A percentile compares a stretch with the other conserved stretches of the same genome.
phyloP scores from a whole-genome alignment of 2,329 filamentous ascomycete genomes.

The Phyllosticta citrichinensis region DNA sequence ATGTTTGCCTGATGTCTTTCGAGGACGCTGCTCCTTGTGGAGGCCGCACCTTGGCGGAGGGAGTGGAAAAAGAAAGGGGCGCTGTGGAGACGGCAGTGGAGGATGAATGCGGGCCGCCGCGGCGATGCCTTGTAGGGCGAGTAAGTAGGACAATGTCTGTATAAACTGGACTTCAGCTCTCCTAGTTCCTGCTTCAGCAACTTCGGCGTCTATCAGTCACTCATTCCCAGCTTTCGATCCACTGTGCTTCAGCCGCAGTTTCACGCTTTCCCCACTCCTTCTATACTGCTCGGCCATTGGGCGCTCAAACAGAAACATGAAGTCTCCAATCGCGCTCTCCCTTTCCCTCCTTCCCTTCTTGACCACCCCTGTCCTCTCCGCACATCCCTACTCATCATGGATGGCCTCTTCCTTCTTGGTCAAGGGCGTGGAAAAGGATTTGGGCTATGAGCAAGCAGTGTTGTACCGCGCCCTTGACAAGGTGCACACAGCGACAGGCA shows the following conservation, averaged over 20 bases:
- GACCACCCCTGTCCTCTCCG: neutral
- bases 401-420: conserved; percentile 41
- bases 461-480: conserved; percentile 40
- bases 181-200: neutral
- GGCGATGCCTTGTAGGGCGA: neutral
- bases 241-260: neutral
- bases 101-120: neutral
- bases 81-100: neutral
- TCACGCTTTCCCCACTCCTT: neutral
- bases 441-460: conserved; percentile 37
- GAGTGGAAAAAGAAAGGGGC: neutral
- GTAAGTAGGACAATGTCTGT: neutral
- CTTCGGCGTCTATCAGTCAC: neutral
- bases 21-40: neutral
- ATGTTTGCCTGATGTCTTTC: neutral
- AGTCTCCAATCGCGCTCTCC: neutral
- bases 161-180: neutral
- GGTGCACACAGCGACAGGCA: conserved; percentile 33
- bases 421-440: conserved; percentile 29
- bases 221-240: neutral
- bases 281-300: neutral
- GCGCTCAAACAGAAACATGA: neutral
- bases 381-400: conserved; percentile 24
- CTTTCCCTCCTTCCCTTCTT: neutral
- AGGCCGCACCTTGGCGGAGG: neutral